These are phyloP conservation scores for Chlamydomonas schloesseri DNA, from an alignment of 139 green algal species.

Conservation along the genomic window DNA sequence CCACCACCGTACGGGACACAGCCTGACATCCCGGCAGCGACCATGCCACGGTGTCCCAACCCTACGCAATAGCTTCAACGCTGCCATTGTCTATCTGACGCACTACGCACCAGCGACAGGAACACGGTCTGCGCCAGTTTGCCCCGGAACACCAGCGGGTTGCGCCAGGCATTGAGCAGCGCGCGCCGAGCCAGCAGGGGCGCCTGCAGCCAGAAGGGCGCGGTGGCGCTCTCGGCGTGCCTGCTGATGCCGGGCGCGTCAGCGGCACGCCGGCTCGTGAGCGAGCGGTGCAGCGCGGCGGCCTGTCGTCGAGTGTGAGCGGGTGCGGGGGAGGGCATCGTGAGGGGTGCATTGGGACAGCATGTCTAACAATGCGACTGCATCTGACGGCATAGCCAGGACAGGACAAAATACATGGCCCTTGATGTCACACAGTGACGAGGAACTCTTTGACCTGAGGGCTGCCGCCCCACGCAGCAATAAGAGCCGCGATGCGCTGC, in stretches of 20 bases:
- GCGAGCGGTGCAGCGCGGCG: neutral
- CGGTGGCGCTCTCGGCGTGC: neutral
- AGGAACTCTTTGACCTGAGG: no score
- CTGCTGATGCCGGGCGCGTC: neutral
- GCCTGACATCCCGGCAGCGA: no score
- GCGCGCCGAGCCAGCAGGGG: conserved; percentile 24
- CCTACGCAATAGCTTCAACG: no score
- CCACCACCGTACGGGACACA: no score
- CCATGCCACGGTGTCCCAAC: no score
- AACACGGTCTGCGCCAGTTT: conserved; percentile 41
- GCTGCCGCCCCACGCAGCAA: neutral
- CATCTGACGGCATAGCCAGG: no score
- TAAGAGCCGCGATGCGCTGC: neutral
- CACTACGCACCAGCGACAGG: conserved; percentile 2
- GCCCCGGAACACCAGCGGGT: conserved; percentile 44
- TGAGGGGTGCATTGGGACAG: no score
- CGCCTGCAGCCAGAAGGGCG: conserved; percentile 8
- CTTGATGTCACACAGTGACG: no score
- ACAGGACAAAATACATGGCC: no score
- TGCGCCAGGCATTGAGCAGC: conserved; percentile 24
- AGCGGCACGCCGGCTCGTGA: neutral
- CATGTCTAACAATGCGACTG: no score
- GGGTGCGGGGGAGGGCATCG: neutral
- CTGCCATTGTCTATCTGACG: no score
- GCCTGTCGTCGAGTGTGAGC: neutral